Conservation (phyloP, 257 asterid genomes). For the Fraxinus quadrangulata region DNA sequence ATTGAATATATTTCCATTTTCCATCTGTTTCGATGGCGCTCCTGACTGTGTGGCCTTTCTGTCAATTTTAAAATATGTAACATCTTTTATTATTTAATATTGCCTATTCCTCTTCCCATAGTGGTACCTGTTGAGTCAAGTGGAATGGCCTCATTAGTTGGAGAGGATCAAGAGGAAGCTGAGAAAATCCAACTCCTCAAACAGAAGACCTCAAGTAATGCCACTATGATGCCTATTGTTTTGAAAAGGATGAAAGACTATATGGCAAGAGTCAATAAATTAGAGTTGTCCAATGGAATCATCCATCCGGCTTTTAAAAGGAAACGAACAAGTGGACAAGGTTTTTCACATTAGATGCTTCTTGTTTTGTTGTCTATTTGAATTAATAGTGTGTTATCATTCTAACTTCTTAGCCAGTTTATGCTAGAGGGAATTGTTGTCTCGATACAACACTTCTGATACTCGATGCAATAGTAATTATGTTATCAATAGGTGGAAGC, state of each 20-base stretch:
- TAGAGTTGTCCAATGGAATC: conserved; percentile 25
- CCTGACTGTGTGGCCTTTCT: background rate
- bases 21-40: background rate
- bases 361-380: background rate
- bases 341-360: background rate
- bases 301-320: conserved; percentile 49
- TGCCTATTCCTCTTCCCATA: background rate
- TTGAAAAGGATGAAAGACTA: conserved; percentile 49
- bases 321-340: conserved; percentile 14
- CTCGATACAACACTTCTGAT: background rate
- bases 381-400: background rate
- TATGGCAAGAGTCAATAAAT: conserved; percentile 36
- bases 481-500: background rate
- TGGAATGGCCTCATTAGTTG: conserved; percentile 20
- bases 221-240: conserved; percentile 27
- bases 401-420: background rate
- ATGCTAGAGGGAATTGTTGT: background rate
- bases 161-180: conserved; percentile 27
- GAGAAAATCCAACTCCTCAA: conserved; percentile 39
- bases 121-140: conserved; percentile 13
- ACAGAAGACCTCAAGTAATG: conserved; percentile 43
- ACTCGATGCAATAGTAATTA: background rate
- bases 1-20: background rate
- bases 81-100: background rate
- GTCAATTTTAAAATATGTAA: background rate